These are phyloP conservation scores for Caryocar brasiliense DNA, from an alignment of 441 rosid species.

Conservation along the genomic window DNA sequence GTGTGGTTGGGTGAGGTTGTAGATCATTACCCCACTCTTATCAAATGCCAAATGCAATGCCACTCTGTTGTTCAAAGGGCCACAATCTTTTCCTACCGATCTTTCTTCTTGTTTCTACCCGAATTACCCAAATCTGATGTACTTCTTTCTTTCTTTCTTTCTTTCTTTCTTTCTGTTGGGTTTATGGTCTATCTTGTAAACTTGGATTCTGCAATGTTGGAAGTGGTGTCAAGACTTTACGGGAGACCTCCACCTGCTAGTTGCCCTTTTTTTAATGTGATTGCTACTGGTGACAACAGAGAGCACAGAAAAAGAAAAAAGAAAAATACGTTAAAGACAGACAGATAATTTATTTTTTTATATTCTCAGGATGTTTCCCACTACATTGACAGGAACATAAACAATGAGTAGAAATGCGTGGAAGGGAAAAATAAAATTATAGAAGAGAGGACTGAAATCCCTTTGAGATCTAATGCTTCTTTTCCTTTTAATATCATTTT, in stretches of 20 bases:
- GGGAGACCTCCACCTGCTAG: slow-evolving; percentile 2
- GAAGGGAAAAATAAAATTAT: slow-evolving; percentile 1
- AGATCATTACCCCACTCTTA: background rate
- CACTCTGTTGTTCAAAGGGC: slow-evolving; percentile 18
- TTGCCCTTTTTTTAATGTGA: slow-evolving; percentile 2
- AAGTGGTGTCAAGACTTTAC: background rate
- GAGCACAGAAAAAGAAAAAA: too few species aligned
- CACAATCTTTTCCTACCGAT: slow-evolving; percentile 5
- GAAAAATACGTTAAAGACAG: background rate
- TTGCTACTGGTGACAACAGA: background rate
- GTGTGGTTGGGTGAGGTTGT: slow-evolving; percentile 13
- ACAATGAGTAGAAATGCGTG: slow-evolving; percentile 12
- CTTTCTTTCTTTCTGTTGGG: background rate
- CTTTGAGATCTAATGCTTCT: slow-evolving; percentile 19
- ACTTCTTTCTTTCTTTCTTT: background rate
- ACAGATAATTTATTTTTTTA: slow-evolving; percentile 7
- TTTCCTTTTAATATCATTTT: slow-evolving; percentile 2
- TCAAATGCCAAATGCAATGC: slow-evolving; percentile 7
- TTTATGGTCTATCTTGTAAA: background rate
- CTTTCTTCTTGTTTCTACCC: background rate
- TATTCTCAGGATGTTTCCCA: slow-evolving; percentile 36
- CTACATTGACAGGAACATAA: slow-evolving; percentile 33
- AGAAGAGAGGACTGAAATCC: slow-evolving; percentile 20
- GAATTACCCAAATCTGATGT: too few species aligned
- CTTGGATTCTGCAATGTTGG: slow-evolving; percentile 3